Conservation (phyloP, 2,329 filamentous ascomycete genomes). For the Beauveria rudraprayagi region DNA sequence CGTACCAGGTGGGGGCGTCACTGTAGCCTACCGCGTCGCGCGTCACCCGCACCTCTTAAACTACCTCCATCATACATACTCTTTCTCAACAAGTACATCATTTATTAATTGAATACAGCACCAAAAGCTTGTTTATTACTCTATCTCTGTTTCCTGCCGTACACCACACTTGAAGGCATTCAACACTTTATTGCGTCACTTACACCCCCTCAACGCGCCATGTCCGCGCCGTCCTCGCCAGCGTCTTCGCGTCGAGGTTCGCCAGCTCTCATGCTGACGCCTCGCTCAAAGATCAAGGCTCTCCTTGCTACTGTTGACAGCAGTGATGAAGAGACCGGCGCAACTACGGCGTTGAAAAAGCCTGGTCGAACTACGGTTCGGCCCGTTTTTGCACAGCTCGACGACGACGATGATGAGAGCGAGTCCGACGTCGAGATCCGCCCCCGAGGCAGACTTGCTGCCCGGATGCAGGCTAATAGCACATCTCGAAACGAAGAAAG, state of each 20-base stretch:
- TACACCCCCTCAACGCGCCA: background rate
- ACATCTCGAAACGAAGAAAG: conserved; percentile 13
- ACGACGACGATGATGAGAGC: conserved; percentile 42
- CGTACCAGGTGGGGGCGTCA: conserved; percentile 3
- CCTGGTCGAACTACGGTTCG: conserved; percentile 14
- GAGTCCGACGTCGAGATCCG: conserved; percentile 30
- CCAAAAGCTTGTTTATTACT: background rate
- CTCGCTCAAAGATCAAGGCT: conserved; percentile 47
- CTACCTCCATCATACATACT: background rate
- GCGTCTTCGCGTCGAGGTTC: conserved; percentile 32
- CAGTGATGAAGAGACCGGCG: conserved; percentile 37
- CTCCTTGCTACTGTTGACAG: conserved; percentile 42
- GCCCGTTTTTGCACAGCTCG: conserved; percentile 18
- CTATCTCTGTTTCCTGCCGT: background rate
- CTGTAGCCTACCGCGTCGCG: conserved; percentile 8
- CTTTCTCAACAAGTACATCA: background rate
- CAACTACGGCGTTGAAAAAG: conserved; percentile 16
- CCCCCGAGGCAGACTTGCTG: conserved; percentile 57
- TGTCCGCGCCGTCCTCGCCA: conserved; percentile 36
- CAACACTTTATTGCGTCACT: background rate
- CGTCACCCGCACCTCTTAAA: background rate
- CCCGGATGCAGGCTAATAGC: conserved; percentile 46
- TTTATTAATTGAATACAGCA: background rate
- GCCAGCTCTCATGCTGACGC: conserved; percentile 37
- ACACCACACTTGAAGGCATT: background rate